A percentile compares a stretch with the other conserved stretches of the same genome.
Conservation (phyloP, 2,329 filamentous ascomycete genomes). For the Diaporthe citri region DNA sequence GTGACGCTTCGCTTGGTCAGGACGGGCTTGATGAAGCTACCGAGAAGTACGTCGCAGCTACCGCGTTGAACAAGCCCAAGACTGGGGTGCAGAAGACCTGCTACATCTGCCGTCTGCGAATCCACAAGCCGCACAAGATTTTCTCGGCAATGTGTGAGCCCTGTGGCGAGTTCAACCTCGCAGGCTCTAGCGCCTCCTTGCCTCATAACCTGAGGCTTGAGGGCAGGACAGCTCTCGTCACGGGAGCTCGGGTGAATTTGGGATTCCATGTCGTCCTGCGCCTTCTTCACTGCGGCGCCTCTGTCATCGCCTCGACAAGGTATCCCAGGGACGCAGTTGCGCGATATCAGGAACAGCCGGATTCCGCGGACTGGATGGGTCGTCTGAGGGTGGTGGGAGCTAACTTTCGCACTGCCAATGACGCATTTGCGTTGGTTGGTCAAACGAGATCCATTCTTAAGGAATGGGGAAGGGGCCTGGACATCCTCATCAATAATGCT, state of each 20-base stretch:
- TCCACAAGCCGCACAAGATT: not conserved
- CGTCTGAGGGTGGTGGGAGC: slow-evolving; percentile 1
- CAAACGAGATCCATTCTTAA: not conserved
- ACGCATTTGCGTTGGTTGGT: not conserved
- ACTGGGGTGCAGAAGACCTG: not conserved
- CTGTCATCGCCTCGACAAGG: slow-evolving; percentile 12
- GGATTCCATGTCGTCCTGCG: slow-evolving; percentile 7
- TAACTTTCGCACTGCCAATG: slow-evolving; percentile 11
- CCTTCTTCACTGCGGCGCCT: slow-evolving; percentile 3
- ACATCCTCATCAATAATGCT: slow-evolving; percentile 55
- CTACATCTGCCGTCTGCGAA: slow-evolving; percentile 4
- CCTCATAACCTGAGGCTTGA: slow-evolving; percentile 8
- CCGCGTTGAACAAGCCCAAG: not conserved
- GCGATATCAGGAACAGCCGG: not conserved
- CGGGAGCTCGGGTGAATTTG: not conserved
- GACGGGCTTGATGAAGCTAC: not conserved
- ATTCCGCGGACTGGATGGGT: not conserved
- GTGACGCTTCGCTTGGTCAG: not conserved
- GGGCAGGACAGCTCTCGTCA: slow-evolving; percentile 16
- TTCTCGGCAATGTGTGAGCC: slow-evolving; percentile 20
- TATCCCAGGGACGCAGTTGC: not conserved
- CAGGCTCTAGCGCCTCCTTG: slow-evolving; percentile 6
- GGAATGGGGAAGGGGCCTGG: slow-evolving; percentile 41
- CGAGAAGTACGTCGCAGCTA: not conserved
- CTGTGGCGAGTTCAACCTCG: slow-evolving; percentile 23